Evolutionary conservation across 495 filamentous ascomycete genomes (phyloP).

Genomic region (Podospora pseudoanserina): DNA sequence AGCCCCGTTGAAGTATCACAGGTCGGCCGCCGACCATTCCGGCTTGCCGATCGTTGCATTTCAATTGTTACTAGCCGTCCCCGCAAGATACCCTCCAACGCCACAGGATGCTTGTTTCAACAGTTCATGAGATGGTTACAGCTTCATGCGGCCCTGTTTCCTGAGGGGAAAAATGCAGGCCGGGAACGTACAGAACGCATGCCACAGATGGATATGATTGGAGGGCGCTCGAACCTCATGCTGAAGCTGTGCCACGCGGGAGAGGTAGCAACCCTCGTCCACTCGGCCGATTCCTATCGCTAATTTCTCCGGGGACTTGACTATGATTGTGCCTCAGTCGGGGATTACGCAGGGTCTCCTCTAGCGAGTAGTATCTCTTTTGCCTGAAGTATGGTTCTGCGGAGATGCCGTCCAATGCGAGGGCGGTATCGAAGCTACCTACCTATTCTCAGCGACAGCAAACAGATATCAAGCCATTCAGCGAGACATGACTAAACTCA

Average conservation of each 20-base stretch:
- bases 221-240: not conserved
- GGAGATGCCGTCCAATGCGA: not conserved
- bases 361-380: not conserved
- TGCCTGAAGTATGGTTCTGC: not conserved
- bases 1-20: not conserved
- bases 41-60: not conserved
- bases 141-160: slow-evolving; percentile 6
- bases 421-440: not conserved
- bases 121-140: not conserved
- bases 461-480: not conserved
- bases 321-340: not conserved
- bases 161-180: not conserved
- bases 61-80: not conserved
- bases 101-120: slow-evolving; percentile 9
- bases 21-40: not conserved
- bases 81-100: not conserved
- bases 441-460: not conserved
- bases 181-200: not conserved
- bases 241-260: not conserved
- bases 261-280: not conserved
- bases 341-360: not conserved
- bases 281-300: not conserved
- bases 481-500: not conserved
- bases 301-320: not conserved
- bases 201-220: not conserved